Percentiles rank a stretch among this genome's conserved stretches.
Conservation (phyloP, 768 basidiomycete species). For the Suillus subalutaceus region DNA sequence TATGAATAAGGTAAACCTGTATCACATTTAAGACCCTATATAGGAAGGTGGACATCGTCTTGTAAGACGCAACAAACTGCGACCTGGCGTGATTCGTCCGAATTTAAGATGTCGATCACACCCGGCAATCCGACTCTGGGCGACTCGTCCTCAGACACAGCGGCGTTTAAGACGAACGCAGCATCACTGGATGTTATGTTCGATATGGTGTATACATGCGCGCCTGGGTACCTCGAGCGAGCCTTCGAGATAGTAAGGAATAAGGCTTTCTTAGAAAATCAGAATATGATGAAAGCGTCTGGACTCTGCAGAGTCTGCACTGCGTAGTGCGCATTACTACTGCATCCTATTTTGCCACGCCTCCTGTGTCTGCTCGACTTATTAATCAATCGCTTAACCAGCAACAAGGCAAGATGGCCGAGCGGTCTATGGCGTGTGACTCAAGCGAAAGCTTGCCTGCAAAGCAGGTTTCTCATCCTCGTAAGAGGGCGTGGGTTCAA, state of each 20-base stretch:
- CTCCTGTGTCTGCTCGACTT: neutral
- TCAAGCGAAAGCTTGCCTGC: conserved; percentile 43
- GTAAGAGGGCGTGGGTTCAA: conserved; percentile 45
- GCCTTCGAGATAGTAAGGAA: neutral
- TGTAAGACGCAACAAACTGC: neutral
- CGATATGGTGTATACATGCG: neutral
- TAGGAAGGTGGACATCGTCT: neutral
- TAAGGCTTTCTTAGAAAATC: neutral
- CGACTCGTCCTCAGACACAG: neutral
- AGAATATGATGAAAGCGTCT: neutral
- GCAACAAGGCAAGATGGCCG: conserved; percentile 53
- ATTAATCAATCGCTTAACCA: neutral
- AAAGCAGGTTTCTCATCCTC: conserved; percentile 36
- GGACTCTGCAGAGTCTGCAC: too few species aligned
- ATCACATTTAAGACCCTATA: neutral
- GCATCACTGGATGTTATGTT: neutral
- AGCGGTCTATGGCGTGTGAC: conserved; percentile 68
- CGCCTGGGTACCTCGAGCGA: neutral
- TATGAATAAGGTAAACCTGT: neutral
- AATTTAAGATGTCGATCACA: neutral
- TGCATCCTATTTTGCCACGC: neutral
- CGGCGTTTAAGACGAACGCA: neutral
- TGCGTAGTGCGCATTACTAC: too few species aligned
- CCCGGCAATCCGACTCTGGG: neutral
- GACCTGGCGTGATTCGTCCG: neutral